Conservation (phyloP, 495 filamentous ascomycete genomes). For the Cercophora scortea region DNA sequence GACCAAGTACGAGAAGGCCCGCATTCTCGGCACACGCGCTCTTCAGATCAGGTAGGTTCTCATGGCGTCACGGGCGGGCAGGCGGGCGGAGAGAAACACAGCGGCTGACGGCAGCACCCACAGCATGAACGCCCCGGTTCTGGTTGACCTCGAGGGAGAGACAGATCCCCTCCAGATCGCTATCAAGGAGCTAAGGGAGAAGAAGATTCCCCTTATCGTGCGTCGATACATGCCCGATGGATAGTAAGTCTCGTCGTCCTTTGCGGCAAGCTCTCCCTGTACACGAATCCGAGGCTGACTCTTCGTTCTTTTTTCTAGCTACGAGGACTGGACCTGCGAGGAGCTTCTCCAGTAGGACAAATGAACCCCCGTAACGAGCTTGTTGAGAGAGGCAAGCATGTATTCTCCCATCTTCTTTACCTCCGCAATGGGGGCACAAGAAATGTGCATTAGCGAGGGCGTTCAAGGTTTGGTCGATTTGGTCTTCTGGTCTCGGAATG, state of each 20-base stretch:
- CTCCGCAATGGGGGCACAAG: slow-evolving; percentile 1
- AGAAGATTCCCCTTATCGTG: slow-evolving; percentile 95
- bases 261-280: background rate
- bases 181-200: slow-evolving; percentile 92
- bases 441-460: slow-evolving; percentile 27
- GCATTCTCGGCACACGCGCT: slow-evolving; percentile 86
- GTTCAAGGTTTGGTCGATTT: slow-evolving; percentile 12
- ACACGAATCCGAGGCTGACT: slow-evolving; percentile 2
- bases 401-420: background rate
- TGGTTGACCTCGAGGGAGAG: slow-evolving; percentile 94
- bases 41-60: slow-evolving; percentile 78
- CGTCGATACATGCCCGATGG: slow-evolving; percentile 93
- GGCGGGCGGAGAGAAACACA: no score
- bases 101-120: background rate
- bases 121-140: slow-evolving; percentile 95
- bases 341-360: slow-evolving; percentile 59
- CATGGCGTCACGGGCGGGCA: background rate
- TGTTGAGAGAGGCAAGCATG: no score
- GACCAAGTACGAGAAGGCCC: slow-evolving; percentile 97
- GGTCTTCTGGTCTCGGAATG: background rate
- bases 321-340: slow-evolving; percentile 99
- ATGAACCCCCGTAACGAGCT: background rate
- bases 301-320: slow-evolving; percentile 43
- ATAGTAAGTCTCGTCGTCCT: slow-evolving; percentile 58
- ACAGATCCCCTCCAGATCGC: slow-evolving; percentile 97